Conservation (phyloP, 2,329 filamentous ascomycete species). For the Aspergillus spinulosporus region DNA sequence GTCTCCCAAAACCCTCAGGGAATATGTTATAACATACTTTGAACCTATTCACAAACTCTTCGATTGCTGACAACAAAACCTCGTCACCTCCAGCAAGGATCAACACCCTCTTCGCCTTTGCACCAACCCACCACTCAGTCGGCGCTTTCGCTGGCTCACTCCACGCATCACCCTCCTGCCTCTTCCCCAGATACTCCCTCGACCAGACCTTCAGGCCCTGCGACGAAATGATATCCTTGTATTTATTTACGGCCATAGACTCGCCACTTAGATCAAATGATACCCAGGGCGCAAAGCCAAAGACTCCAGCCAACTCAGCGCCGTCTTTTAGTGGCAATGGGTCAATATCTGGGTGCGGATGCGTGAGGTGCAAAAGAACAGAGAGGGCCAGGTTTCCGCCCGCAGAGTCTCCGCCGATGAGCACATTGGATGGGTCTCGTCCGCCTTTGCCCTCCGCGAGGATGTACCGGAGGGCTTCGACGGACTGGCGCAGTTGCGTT, state of each 20-base stretch:
- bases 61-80: constrained; percentile 47
- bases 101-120: constrained; percentile 50
- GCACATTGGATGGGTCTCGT: constrained; percentile 34
- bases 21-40: constrained; percentile 29
- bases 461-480: constrained; percentile 42
- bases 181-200: constrained; percentile 43
- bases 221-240: constrained; percentile 4
- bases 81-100: constrained; percentile 57
- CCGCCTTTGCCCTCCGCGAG: constrained; percentile 28
- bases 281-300: constrained; percentile 59
- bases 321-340: constrained; percentile 36
- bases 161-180: constrained; percentile 48
- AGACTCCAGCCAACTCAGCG: constrained; percentile 44
- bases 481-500: constrained; percentile 40
- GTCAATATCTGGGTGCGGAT: constrained; percentile 56
- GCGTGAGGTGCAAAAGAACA: constrained; percentile 41
- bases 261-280: constrained; percentile 18
- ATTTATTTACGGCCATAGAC: constrained; percentile 9
- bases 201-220: constrained; percentile 43
- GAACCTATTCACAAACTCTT: constrained; percentile 34
- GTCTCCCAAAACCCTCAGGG: neutral
- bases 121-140: constrained; percentile 54
- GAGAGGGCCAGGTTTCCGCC: constrained; percentile 41
- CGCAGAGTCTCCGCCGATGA: constrained; percentile 44
- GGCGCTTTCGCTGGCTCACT: constrained; percentile 52